Evolutionary conservation across 768 basidiomycete genomes (phyloP), one percentile per base, ranked within the genome.

Genomic region (Podaxis sp.): DNA sequence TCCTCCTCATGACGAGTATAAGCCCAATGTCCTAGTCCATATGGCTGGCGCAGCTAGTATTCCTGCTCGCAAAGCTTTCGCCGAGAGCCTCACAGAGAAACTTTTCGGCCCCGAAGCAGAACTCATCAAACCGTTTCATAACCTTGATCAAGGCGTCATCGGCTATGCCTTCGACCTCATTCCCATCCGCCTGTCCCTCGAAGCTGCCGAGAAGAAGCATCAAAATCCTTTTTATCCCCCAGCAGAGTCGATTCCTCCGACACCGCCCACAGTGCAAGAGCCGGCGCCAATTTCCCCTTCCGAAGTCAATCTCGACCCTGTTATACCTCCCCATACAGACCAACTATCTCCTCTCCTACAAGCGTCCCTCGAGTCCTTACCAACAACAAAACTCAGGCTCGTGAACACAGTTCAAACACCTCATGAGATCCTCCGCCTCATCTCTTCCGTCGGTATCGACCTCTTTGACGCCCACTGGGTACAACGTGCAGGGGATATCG

Each of bases 401-500:
- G 80, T 84, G 29, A 85, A 85, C 40, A 79, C 80, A 1, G 70
- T 79, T 0, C 66, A 69, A 3, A 85, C 87, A 0, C 94, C 93
- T 1, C 94, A 94, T 63, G 89, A 92, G 57, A 83, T 93, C 13
- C 84, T 95, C 2, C 74, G 73, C 8, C 80, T 93, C 27, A 79
- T 94, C 33, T 73, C 75, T 1, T 76, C 83, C 47, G 77, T 88
- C 2, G 93, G 94, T 0, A 69, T 91, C 15, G 93, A 96, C 69
- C 65, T 94, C 0, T 88, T 94, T 63, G 92, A 94, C 67, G 81
- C 84, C 0, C 77, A 78, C 7, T 95, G 90, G 87, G 91, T 85
- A 0, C 83, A 87, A 63, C 73, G 77, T 2, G 86, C 88, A 0
- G 90, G 90, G 0, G 80, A 85, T 56, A 65, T 84, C 2, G 94